A percentile compares a stretch with the other conserved stretches of the same genome.
phyloP scores from a whole-genome alignment of 148 eudicot genomes.

The Rheum nobile region DNA sequence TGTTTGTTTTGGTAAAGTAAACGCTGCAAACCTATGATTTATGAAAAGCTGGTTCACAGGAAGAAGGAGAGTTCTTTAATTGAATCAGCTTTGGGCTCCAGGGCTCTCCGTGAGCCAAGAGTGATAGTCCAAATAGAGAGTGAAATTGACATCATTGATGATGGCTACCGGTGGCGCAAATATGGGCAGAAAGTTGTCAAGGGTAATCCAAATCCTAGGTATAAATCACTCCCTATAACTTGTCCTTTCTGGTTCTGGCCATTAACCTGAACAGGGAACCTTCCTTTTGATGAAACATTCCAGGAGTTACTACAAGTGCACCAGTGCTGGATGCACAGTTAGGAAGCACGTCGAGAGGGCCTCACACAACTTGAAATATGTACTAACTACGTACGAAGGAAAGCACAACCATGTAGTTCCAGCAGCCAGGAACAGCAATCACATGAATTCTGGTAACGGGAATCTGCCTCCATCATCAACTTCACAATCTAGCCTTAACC shows the following conservation, averaged over 20 bases:
- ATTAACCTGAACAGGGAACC: neutral
- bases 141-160: constrained; percentile 68
- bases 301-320: constrained; percentile 81
- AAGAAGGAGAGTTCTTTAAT: constrained; percentile 44
- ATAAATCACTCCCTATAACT: neutral
- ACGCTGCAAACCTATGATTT: neutral
- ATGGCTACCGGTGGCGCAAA: constrained; percentile 76
- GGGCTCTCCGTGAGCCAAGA: constrained; percentile 65
- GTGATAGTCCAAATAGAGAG: constrained; percentile 67
- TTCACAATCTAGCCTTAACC: neutral
- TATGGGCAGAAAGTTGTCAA: constrained; percentile 76
- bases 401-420: constrained; percentile 70
- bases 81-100: constrained; percentile 45
- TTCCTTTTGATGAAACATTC: neutral
- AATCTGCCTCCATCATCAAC: constrained; percentile 3
- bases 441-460: constrained; percentile 14
- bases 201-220: constrained; percentile 82
- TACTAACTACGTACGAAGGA: constrained; percentile 63
- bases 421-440: constrained; percentile 47
- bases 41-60: constrained; percentile 16
- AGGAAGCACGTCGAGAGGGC: constrained; percentile 71
- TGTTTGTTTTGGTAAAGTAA: no score
- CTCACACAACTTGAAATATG: constrained; percentile 53
- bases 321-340: constrained; percentile 50
- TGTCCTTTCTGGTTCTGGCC: neutral